Evolutionary conservation across 352 stramenopile genomes (phyloP).

Genomic region (Pythium scleroteichum): DNA sequence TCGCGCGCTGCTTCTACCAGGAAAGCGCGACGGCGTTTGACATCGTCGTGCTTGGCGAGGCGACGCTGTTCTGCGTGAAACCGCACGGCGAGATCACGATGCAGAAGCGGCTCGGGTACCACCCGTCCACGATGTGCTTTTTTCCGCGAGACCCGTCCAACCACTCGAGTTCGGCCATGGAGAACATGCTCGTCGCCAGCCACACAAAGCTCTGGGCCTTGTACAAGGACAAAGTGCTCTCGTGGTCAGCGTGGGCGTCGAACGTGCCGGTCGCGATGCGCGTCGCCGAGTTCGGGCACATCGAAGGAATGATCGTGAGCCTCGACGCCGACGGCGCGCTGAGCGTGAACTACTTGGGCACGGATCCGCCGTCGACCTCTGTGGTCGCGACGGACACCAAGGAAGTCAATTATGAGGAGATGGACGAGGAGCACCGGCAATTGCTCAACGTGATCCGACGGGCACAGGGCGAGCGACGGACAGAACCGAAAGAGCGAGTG

Average conservation of each 20-base stretch:
- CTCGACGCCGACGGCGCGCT: constrained; percentile 74
- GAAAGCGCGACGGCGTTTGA: constrained; percentile 67
- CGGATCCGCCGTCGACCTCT: constrained; percentile 78
- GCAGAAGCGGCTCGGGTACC: constrained; percentile 78
- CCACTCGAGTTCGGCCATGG: constrained; percentile 28
- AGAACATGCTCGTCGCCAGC: constrained; percentile 82
- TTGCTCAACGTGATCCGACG: constrained; percentile 87
- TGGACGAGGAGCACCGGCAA: constrained; percentile 88
- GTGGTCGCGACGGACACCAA: constrained; percentile 71
- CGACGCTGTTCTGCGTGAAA: constrained; percentile 78
- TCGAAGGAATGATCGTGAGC: constrained; percentile 83
- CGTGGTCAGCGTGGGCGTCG: constrained; percentile 73
- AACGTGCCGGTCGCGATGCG: constrained; percentile 64
- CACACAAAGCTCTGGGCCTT: constrained; percentile 77
- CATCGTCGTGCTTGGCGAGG: constrained; percentile 81
- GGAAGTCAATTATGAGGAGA: constrained; percentile 90
- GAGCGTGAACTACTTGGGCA: constrained; percentile 88
- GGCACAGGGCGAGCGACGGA: constrained; percentile 60
- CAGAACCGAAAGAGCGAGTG: constrained; percentile 75
- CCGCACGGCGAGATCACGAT: constrained; percentile 74
- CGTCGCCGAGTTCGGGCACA: constrained; percentile 66
- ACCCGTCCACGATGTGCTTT: constrained; percentile 61
- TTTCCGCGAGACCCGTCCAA: constrained; percentile 38
- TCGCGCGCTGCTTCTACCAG: constrained; percentile 48
- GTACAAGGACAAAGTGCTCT: constrained; percentile 74